A percentile compares a stretch with the other conserved stretches of the same genome.
Conservation (phyloP, 768 basidiomycete species). For the Hortiboletus flavorubellus region DNA sequence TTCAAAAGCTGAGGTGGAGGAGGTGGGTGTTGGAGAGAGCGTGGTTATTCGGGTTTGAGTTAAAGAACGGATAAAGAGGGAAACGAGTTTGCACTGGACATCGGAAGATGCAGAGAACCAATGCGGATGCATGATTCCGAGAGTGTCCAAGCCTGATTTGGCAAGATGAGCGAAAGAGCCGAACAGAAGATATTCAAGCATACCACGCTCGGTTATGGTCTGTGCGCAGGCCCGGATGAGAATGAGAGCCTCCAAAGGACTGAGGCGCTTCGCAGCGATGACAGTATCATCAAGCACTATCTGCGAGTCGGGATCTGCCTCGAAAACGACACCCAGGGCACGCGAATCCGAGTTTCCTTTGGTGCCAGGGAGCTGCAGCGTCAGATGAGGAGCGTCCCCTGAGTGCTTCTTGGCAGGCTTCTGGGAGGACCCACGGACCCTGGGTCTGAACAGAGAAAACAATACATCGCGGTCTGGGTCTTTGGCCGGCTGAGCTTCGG, state of each 20-base stretch:
- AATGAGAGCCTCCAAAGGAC: constrained; percentile 56
- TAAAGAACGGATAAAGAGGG: constrained; percentile 65
- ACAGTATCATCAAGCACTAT: constrained; percentile 47
- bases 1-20: constrained; percentile 53
- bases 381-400: constrained; percentile 49
- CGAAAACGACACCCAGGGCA: constrained; percentile 55
- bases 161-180: constrained; percentile 1
- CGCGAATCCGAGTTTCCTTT: constrained; percentile 47
- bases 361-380: constrained; percentile 56
- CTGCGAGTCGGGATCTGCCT: constrained; percentile 51
- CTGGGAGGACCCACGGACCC: constrained; percentile 38
- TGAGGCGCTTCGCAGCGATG: constrained; percentile 58
- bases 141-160: constrained; percentile 66
- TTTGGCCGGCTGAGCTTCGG: constrained; percentile 24
- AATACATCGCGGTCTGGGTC: constrained; percentile 41
- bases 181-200: constrained; percentile 19
- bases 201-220: constrained; percentile 63
- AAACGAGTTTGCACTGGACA: constrained; percentile 65
- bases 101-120: constrained; percentile 75
- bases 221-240: constrained; percentile 69
- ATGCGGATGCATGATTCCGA: constrained; percentile 83
- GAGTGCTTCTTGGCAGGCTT: constrained; percentile 35
- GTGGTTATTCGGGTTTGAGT: constrained; percentile 44
- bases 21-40: constrained; percentile 48
- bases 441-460: constrained; percentile 51